Percentiles rank a stretch among this genome's conserved stretches.
Evolutionary conservation across 257 asterid genomes (phyloP).

Genomic region (Forsythia viridissima): DNA sequence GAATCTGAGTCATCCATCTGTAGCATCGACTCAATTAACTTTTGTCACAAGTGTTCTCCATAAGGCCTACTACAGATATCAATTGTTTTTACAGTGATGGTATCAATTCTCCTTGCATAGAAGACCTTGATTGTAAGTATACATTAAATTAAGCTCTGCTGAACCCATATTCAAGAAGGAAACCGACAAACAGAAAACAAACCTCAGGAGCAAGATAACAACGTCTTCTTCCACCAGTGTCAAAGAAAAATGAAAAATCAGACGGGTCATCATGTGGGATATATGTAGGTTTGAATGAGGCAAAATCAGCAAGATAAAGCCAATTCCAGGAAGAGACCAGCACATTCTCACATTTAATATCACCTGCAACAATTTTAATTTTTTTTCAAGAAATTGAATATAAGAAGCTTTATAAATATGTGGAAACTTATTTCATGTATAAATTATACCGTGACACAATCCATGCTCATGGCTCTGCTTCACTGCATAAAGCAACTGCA

Average conservation of each 20-base stretch:
- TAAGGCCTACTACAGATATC: slow-evolving; percentile 2
- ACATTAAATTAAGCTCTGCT: neutral
- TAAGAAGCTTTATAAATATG: slow-evolving; percentile 18
- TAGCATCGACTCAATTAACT: neutral
- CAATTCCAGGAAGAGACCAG: slow-evolving; percentile 98
- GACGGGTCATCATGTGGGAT: slow-evolving; percentile 98
- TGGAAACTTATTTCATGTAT: neutral
- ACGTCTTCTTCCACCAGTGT: slow-evolving; percentile 99
- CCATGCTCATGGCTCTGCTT: slow-evolving; percentile 96
- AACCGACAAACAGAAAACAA: slow-evolving; percentile 23
- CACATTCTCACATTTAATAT: slow-evolving; percentile 98
- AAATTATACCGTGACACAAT: slow-evolving; percentile 77
- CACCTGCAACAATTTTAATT: slow-evolving; percentile 60
- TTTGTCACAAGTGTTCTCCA: neutral
- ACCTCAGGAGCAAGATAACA: slow-evolving; percentile 99
- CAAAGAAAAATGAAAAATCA: slow-evolving; percentile 98
- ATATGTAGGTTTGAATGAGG: slow-evolving; percentile 95
- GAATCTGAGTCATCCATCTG: neutral
- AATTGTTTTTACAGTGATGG: slow-evolving; percentile 1
- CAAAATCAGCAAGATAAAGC: slow-evolving; percentile 97
- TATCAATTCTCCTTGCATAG: neutral
- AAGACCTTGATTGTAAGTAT: slow-evolving; percentile 4
- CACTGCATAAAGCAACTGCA: slow-evolving; percentile 93
- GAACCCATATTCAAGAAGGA: slow-evolving; percentile 5
- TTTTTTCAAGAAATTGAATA: slow-evolving; percentile 14